Base-by-base conservation (phyloP, 352 stramenopile genomes). In the Phytophthora brassicae region DNA sequence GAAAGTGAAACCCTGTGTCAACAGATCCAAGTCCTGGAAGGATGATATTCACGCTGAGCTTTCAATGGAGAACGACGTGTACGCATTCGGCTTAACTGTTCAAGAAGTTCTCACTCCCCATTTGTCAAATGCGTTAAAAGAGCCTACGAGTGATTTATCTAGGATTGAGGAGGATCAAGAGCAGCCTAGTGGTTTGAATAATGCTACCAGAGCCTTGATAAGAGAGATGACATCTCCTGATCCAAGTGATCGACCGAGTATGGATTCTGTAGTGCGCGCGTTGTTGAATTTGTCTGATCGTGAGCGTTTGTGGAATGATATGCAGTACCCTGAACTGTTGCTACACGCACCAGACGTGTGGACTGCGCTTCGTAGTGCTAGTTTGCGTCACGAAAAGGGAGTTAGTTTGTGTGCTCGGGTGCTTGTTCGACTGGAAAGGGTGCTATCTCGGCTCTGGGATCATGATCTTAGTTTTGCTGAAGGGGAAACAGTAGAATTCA, bases 261-360 rank as follows among this genome's bases (percentile, higher is more conserved):
- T 75, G 56, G 46, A 59, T 19, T 41, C 41, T 13, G 56, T 71
- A 14, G 57, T 75, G 2, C 28, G 60, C 20, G 20, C 46, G 1
- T 29, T 75, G 26, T 45, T 66, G 29, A 65, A 47, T 20, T 14
- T 75, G 14, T 46, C 53, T 19, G 67, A 75, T 16, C 57, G 60
- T 26, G 48, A 54, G 12, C 56, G 53, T 11, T 46, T 48, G 22
- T 75, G 67, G 67, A 75, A n/a, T 31, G 67, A 75, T 39, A 50
- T 60, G 20, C 60, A 72, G 17, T 75, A 68, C 43, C 67, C 67
- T 0, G 67, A 75, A 19, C 20, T 75, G 11, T 26, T 75, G 49
- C 28, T 69, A 28, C 62, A 72, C 24, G 57, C 67, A 5, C 61
- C 67, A 23, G 67, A 75, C 14, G 62, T 75, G 16, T 75, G 67